A percentile compares a stretch with the other conserved stretches of the same genome.
Evolutionary conservation across 805 yeast species (phyloP).

Genomic region (Ogataea zsoltii): DNA sequence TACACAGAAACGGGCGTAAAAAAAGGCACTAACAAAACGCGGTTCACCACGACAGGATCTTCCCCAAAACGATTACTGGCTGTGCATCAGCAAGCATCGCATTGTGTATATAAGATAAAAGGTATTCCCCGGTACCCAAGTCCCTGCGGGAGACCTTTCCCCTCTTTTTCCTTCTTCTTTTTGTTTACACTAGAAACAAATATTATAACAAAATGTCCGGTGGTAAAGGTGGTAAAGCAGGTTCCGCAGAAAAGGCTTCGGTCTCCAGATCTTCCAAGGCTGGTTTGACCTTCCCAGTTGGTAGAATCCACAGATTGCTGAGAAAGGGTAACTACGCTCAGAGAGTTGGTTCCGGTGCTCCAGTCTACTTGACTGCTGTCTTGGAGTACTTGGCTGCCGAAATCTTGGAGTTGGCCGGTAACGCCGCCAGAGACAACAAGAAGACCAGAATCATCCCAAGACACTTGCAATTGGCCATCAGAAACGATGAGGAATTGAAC

Average conservation of each 20-base stretch:
- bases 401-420: slow-evolving; percentile 97
- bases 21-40: slow-evolving; percentile 4
- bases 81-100: background rate
- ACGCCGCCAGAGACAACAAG: slow-evolving; percentile 98
- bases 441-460: slow-evolving; percentile 99
- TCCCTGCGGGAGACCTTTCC: background rate
- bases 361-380: slow-evolving; percentile 95
- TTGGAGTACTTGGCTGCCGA: slow-evolving; percentile 97
- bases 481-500: slow-evolving; percentile 98
- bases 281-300: slow-evolving; percentile 99
- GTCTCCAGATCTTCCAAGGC: slow-evolving; percentile 98
- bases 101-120: slow-evolving; percentile 10
- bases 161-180: slow-evolving; percentile 5
- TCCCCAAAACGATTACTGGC: background rate
- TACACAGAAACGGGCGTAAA: slow-evolving; percentile 8
- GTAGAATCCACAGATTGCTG: slow-evolving; percentile 96
- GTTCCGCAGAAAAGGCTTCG: slow-evolving; percentile 91
- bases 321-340: slow-evolving; percentile 98
- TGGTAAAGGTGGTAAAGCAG: slow-evolving; percentile 92
- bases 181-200: background rate
- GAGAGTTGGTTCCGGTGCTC: slow-evolving; percentile 99
- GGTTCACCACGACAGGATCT: slow-evolving; percentile 1
- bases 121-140: background rate
- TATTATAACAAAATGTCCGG: slow-evolving; percentile 47
- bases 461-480: slow-evolving; percentile 97